phyloP scores from a whole-genome alignment of 2,329 filamentous ascomycete species.

The Emmonsia crescens region DNA sequence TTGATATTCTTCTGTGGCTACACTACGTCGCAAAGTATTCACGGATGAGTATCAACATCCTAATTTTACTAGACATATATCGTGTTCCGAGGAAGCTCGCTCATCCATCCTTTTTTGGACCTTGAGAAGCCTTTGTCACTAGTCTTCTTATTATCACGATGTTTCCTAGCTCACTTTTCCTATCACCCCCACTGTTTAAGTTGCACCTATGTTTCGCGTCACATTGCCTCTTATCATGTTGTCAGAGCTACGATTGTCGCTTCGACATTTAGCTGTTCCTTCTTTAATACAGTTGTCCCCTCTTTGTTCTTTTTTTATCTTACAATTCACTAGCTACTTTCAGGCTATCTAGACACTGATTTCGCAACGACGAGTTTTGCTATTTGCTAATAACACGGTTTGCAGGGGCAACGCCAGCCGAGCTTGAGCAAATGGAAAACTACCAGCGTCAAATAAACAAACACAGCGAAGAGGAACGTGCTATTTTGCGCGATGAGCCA shows the following conservation, averaged over 20 bases:
- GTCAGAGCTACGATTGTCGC: not conserved
- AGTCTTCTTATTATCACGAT: no score
- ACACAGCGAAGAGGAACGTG: conserved; percentile 39
- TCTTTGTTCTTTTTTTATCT: not conserved
- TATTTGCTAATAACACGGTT: not conserved
- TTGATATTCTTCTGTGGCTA: not conserved
- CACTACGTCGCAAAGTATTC: not conserved
- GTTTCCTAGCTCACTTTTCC: not conserved
- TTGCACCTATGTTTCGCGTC: not conserved
- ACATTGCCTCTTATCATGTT: not conserved
- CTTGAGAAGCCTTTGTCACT: no score
- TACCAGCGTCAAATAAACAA: conserved; percentile 38
- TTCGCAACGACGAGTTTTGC: not conserved
- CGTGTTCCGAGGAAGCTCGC: not conserved
- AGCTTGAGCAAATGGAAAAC: conserved; percentile 35
- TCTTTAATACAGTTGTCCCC: not conserved
- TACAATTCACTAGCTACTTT: not conserved
- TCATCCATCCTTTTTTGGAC: not conserved
- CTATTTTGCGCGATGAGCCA: conserved; percentile 38
- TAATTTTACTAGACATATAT: not conserved
- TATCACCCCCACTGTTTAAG: not conserved
- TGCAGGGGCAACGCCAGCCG: conserved; percentile 27
- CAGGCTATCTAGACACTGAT: not conserved
- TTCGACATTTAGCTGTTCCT: not conserved
- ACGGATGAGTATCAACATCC: not conserved